Percentiles rank a stretch among this genome's conserved stretches.
Conservation (phyloP, 129 eudicot species). For the Flaveria sonorensis region DNA sequence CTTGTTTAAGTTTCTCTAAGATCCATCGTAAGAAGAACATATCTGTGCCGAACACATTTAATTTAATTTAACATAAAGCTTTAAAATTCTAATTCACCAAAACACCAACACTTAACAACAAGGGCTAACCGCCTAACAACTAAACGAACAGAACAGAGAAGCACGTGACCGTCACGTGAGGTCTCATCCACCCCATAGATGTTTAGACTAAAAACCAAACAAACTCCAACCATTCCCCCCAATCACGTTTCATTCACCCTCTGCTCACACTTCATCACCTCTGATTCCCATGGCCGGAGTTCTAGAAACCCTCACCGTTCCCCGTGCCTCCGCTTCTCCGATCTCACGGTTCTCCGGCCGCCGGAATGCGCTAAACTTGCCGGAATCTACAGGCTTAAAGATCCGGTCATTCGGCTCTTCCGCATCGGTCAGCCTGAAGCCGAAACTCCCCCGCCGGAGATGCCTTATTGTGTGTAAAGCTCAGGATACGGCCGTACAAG, state of each 20-base stretch:
- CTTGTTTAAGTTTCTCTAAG: no score
- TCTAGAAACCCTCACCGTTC: neutral
- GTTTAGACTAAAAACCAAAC: neutral
- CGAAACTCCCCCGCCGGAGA: neutral
- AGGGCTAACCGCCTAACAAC: neutral
- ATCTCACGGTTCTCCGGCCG: neutral
- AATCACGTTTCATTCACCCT: neutral
- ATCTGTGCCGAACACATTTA: no score
- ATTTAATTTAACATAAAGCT: no score
- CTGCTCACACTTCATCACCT: neutral
- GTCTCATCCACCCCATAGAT: neutral
- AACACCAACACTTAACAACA: no score
- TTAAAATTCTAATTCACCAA: no score
- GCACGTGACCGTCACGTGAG: neutral
- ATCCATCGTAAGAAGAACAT: no score
- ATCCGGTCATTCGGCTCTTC: neutral
- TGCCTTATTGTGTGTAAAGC: conserved; percentile 3
- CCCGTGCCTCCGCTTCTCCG: neutral
- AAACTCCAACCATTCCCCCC: neutral
- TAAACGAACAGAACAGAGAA: neutral
- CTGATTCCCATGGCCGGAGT: conserved; percentile 10
- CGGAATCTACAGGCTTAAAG: neutral
- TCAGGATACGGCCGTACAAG: conserved; percentile 1
- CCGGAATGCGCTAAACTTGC: neutral
- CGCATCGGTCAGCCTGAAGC: neutral